These are phyloP conservation scores for Bipolaris zeicola DNA, from an alignment of 2,329 filamentous ascomycete genomes.

Conservation along the genomic window DNA sequence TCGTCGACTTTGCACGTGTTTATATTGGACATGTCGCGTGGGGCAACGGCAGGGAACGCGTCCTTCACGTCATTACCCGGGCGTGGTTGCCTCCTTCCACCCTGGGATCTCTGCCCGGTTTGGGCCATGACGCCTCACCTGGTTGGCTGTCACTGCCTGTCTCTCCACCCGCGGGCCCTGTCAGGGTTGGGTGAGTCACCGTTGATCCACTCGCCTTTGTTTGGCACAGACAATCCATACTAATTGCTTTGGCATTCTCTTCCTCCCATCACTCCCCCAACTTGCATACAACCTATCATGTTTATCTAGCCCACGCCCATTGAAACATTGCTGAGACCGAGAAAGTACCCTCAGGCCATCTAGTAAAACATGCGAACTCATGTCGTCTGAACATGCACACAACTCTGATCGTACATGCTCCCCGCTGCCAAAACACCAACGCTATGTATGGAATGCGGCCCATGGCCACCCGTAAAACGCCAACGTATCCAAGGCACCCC, in stretches of 20 bases:
- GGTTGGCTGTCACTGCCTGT: slow-evolving; percentile 1
- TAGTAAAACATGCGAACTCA: slow-evolving; percentile 17
- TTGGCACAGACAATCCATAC: slow-evolving; percentile 3
- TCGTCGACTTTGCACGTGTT: slow-evolving; percentile 13
- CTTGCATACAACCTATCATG: slow-evolving; percentile 2
- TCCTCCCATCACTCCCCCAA: background rate
- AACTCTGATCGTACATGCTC: slow-evolving; percentile 19
- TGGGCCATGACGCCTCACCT: background rate
- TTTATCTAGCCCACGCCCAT: slow-evolving; percentile 10
- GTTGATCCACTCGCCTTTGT: slow-evolving; percentile 1
- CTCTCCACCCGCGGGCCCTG: background rate
- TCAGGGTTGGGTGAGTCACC: slow-evolving; percentile 8
- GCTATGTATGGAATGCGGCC: slow-evolving; percentile 6
- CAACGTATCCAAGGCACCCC: slow-evolving; percentile 8
- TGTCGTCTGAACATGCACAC: slow-evolving; percentile 13
- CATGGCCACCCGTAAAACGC: slow-evolving; percentile 12
- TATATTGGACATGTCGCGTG: slow-evolving; percentile 14
- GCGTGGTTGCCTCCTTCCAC: background rate
- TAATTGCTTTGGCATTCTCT: slow-evolving; percentile 12
- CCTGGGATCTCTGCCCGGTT: background rate
- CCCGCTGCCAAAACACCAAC: slow-evolving; percentile 6
- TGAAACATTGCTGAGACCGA: slow-evolving; percentile 8
- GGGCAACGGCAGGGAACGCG: slow-evolving; percentile 20
- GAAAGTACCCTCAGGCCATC: slow-evolving; percentile 8
- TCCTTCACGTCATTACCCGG: slow-evolving; percentile 15